A percentile compares a stretch with the other conserved stretches of the same genome.
Evolutionary conservation across 2,329 filamentous ascomycete genomes (phyloP).

Genomic region (Anisogramma anomala): DNA sequence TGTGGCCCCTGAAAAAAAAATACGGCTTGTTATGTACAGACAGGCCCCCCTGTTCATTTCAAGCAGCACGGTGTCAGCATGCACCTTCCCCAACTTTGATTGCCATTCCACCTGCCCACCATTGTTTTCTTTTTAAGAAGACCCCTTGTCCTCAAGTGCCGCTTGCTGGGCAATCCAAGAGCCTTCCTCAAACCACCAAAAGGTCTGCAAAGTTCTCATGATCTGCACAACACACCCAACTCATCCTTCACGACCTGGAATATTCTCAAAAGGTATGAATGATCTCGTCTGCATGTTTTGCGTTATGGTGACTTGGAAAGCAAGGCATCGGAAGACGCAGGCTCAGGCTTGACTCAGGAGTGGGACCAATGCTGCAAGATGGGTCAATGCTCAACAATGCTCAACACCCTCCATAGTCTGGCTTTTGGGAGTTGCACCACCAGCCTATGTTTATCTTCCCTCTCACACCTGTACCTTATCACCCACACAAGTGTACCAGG

Average conservation of each 20-base stretch:
- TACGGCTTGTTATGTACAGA: conserved; percentile 14
- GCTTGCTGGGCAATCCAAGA: no score
- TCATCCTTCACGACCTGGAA: conserved; percentile 7
- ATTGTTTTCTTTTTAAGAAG: conserved; percentile 14
- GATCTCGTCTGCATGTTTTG: no score
- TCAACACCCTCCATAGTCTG: not conserved
- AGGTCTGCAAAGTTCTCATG: not conserved
- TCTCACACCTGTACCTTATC: not conserved
- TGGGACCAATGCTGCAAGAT: not conserved
- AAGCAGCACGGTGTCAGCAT: conserved; percentile 13
- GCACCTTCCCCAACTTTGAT: conserved; percentile 2
- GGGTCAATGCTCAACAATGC: not conserved
- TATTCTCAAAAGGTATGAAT: no score
- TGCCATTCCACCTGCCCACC: not conserved
- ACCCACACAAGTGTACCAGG: not conserved
- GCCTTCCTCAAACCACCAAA: no score
- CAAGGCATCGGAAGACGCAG: no score
- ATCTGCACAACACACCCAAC: conserved; percentile 6
- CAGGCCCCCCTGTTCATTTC: conserved; percentile 13
- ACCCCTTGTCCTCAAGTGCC: conserved; percentile 14
- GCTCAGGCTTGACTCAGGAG: not conserved
- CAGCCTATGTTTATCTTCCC: not conserved
- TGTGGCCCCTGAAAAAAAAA: not conserved
- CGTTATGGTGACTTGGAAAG: no score
- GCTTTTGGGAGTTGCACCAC: not conserved